A percentile compares a stretch with the other conserved stretches of the same genome.
Evolutionary conservation across 495 filamentous ascomycete genomes (phyloP).

Genomic region (Xylaria telfairii): DNA sequence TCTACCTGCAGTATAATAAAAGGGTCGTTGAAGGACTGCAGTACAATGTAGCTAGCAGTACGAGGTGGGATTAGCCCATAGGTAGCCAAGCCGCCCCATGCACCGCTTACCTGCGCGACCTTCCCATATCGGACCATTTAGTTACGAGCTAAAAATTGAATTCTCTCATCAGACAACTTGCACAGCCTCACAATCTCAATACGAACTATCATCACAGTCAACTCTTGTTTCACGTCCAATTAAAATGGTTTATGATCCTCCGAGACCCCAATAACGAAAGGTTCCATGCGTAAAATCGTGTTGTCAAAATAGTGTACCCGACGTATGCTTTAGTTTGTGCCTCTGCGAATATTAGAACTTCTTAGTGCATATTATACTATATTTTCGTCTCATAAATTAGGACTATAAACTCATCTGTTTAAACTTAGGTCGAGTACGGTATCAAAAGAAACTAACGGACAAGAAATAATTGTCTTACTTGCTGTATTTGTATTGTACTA

Average conservation of each 20-base stretch:
- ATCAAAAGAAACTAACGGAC: too few relatives aligned
- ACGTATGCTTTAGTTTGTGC: background rate
- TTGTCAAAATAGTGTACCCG: background rate
- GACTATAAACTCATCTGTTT: background rate
- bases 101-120: slow-evolving; percentile 3
- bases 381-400: background rate
- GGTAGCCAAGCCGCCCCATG: slow-evolving; percentile 17
- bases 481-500: background rate
- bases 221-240: slow-evolving; percentile 8
- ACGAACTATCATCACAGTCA: background rate
- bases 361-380: background rate
- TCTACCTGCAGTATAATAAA: background rate
- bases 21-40: background rate
- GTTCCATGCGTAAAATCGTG: background rate
- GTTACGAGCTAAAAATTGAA: background rate
- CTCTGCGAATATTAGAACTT: background rate
- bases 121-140: slow-evolving; percentile 8
- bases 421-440: background rate
- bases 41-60: background rate
- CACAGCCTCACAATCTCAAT: slow-evolving; percentile 23
- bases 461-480: too few relatives aligned
- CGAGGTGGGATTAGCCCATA: slow-evolving; percentile 13
- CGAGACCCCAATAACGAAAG: background rate
- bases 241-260: background rate
- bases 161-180: background rate